Evolutionary conservation across 129 eudicot genomes (phyloP).

Genomic region (Arctium lappa): DNA sequence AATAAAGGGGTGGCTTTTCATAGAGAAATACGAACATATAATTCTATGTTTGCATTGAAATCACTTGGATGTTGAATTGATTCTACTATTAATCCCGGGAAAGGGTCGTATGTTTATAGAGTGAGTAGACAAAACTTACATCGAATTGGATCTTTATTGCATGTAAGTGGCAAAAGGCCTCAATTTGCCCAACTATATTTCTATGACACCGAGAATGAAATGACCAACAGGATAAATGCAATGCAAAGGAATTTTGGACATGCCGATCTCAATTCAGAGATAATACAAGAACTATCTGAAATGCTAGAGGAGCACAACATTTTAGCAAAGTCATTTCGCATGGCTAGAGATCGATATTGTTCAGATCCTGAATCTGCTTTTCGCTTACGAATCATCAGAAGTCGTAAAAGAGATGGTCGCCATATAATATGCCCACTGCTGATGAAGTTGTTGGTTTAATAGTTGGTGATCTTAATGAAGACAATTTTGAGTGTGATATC

Average conservation of each 20-base stretch:
- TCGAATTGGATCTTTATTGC: not conserved
- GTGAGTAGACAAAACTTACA: slow-evolving; percentile 10
- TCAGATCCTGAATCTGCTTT: no score
- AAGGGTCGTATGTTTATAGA: not conserved
- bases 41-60: slow-evolving; percentile 18
- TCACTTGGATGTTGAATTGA: slow-evolving; percentile 10
- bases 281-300: not conserved
- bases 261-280: not conserved
- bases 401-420: not conserved
- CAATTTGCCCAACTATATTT: no score
- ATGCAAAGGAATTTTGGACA: not conserved
- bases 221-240: no score
- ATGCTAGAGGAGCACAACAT: not conserved
- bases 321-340: slow-evolving; percentile 9
- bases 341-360: not conserved
- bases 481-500: no score
- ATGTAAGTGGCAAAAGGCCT: no score
- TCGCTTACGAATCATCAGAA: not conserved
- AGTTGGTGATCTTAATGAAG: no score
- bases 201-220: no score
- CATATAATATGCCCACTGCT: no score
- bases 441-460: no score
- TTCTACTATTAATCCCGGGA: not conserved
- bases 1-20: not conserved
- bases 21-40: slow-evolving; percentile 12